These are phyloP conservation scores for Dryas drummondii DNA, from an alignment of 306 rosid genomes.

Conservation along the genomic window DNA sequence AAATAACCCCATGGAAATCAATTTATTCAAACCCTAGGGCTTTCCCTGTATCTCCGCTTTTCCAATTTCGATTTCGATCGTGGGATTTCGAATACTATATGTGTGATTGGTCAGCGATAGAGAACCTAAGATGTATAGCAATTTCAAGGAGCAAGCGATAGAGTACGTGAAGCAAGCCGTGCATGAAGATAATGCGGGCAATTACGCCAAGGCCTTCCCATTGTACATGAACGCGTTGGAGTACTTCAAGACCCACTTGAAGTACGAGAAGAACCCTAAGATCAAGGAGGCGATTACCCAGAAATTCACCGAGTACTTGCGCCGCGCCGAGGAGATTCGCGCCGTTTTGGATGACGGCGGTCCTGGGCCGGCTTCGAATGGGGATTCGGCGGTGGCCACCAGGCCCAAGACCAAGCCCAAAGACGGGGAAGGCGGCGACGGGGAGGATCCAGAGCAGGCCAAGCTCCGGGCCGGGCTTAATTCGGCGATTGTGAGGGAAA, in stretches of 20 bases:
- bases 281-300: constrained; percentile 91
- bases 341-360: constrained; percentile 85
- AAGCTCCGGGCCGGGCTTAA: constrained; percentile 87
- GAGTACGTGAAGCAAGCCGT: constrained; percentile 99
- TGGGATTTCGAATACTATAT: constrained; percentile 19
- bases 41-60: neutral
- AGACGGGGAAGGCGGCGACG: constrained; percentile 79
- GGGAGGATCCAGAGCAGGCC: constrained; percentile 85
- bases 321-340: constrained; percentile 98
- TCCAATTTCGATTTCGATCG: neutral
- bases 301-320: constrained; percentile 92
- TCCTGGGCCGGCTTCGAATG: constrained; percentile 85
- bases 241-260: constrained; percentile 88
- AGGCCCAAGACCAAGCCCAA: constrained; percentile 85
- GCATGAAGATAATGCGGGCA: constrained; percentile 85
- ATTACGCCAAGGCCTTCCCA: constrained; percentile 95
- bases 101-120: constrained; percentile 28
- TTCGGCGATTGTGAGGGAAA: constrained; percentile 90
- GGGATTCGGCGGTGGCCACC: constrained; percentile 88
- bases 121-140: constrained; percentile 73
- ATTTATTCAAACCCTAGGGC: constrained; percentile 36
- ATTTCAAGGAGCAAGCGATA: constrained; percentile 97
- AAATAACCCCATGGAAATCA: constrained; percentile 1
- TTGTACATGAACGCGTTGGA: constrained; percentile 95
- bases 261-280: constrained; percentile 98